Conservation (phyloP, 108 stramenopile genomes). For the Conticribra guillardii region DNA sequence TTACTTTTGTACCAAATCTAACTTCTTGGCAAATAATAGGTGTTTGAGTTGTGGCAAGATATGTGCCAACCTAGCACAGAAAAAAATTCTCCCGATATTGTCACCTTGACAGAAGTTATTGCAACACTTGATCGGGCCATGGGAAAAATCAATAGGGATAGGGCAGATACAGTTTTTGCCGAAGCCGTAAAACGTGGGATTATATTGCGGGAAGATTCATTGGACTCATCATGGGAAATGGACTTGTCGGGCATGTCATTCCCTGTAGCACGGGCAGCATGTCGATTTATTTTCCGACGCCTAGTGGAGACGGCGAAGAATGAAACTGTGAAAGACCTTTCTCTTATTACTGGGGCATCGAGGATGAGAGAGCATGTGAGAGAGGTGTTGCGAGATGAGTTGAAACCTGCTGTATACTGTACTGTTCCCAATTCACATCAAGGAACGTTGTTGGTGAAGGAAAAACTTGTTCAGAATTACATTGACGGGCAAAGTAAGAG, state of each 20-base stretch:
- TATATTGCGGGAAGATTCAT: slow-evolving; percentile 50
- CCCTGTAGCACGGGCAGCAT: slow-evolving; percentile 75
- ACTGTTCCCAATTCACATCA: slow-evolving; percentile 52
- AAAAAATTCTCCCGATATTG: slow-evolving; percentile 70
- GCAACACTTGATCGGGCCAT: slow-evolving; percentile 60
- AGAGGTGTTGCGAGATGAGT: slow-evolving; percentile 58
- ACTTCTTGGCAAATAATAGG: no score
- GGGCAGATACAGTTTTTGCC: slow-evolving; percentile 66
- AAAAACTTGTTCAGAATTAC: slow-evolving; percentile 34
- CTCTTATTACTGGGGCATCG: slow-evolving; percentile 72
- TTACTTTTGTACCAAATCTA: no score
- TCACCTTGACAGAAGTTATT: slow-evolving; percentile 79
- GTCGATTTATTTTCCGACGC: slow-evolving; percentile 59
- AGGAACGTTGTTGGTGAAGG: slow-evolving; percentile 54
- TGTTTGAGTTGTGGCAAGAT: slow-evolving; percentile 71
- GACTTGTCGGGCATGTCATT: slow-evolving; percentile 77
- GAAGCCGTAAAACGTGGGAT: slow-evolving; percentile 74
- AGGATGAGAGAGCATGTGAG: slow-evolving; percentile 63
- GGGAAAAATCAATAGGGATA: slow-evolving; percentile 31
- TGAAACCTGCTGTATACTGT: slow-evolving; percentile 55
- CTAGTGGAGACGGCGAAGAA: slow-evolving; percentile 13
- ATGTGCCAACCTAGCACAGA: slow-evolving; percentile 55
- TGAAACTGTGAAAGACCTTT: slow-evolving; percentile 53
- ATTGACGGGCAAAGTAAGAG: slow-evolving; percentile 43
- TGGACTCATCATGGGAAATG: slow-evolving; percentile 70